Conservation (phyloP, 2,329 filamentous ascomycete species). For the Gaeumannomyces sp. region DNA sequence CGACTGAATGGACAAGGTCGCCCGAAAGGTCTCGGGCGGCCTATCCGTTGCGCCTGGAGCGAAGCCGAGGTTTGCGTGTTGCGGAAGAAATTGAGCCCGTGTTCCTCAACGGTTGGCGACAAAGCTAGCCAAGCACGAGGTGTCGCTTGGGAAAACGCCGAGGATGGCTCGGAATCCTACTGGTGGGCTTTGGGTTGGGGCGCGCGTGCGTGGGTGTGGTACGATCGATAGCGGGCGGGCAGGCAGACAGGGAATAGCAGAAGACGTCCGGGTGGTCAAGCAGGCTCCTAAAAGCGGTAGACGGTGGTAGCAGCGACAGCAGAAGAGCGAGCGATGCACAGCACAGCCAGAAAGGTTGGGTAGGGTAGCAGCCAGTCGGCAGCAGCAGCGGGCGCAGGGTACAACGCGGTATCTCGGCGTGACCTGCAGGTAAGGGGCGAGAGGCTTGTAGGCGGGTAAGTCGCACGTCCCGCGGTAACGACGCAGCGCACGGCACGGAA, state of each 20-base stretch:
- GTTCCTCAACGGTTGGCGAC: too few species aligned
- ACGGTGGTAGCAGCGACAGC: background rate
- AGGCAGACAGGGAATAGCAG: constrained; percentile 2
- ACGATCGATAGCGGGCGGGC: background rate
- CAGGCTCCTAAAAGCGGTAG: background rate
- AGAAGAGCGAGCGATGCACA: constrained; percentile 10
- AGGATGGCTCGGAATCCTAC: background rate
- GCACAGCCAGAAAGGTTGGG: background rate
- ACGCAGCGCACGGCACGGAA: background rate
- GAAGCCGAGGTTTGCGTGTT: background rate
- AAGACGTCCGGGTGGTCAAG: constrained; percentile 4
- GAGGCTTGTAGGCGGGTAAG: background rate
- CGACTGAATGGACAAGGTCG: background rate
- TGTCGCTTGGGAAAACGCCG: background rate
- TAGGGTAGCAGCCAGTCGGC: background rate
- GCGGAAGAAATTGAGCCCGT: background rate
- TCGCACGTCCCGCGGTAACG: background rate
- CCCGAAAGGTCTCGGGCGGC: background rate
- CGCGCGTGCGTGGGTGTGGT: background rate
- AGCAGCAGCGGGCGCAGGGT: background rate
- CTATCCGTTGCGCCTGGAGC: background rate
- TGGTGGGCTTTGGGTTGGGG: background rate
- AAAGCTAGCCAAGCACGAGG: background rate
- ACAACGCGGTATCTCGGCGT: background rate
- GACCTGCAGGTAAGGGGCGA: background rate